Percentiles rank a stretch among this genome's conserved stretches.
phyloP scores from a whole-genome alignment of 139 green algal genomes.

The Microglena sp. region DNA sequence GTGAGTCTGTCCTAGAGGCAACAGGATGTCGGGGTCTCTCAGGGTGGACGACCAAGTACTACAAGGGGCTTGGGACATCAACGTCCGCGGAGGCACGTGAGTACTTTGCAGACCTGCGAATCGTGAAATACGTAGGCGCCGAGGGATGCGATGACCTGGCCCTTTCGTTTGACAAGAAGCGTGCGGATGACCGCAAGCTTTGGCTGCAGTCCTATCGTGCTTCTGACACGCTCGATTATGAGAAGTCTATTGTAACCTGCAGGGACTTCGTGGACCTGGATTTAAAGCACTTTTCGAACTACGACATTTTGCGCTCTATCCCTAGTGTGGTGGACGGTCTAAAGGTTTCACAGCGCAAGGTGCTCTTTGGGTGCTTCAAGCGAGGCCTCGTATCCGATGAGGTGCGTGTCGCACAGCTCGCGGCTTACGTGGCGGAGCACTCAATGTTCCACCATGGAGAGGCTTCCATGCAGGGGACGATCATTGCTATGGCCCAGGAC shows the following conservation, averaged over 20 bases:
- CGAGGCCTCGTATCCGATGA: background rate
- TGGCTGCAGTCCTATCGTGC: slow-evolving; percentile 5
- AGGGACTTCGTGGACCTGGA: slow-evolving; percentile 18
- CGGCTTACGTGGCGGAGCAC: slow-evolving; percentile 7
- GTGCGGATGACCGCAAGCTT: slow-evolving; percentile 10
- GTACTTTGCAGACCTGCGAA: slow-evolving; percentile 13
- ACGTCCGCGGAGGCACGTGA: slow-evolving; percentile 7
- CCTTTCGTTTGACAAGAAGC: slow-evolving; percentile 19
- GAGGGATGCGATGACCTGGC: background rate
- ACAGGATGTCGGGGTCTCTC: background rate
- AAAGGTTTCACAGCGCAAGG: slow-evolving; percentile 16
- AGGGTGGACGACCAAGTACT: slow-evolving; percentile 15
- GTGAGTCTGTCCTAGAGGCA: background rate
- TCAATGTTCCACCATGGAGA: slow-evolving; percentile 22
- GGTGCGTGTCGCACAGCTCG: slow-evolving; percentile 16
- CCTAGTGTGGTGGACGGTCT: slow-evolving; percentile 13
- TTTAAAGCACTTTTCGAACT: slow-evolving; percentile 14
- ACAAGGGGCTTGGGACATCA: slow-evolving; percentile 23
- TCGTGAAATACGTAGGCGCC: background rate
- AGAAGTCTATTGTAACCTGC: background rate
- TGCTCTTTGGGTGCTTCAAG: slow-evolving; percentile 10
- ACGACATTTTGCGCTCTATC: slow-evolving; percentile 11
- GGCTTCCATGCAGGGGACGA: slow-evolving; percentile 7
- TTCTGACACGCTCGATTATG: background rate
- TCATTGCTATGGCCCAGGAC: slow-evolving; percentile 25